These are phyloP conservation scores for Paramecium caudatum DNA, from an alignment of 73 alveolate species.

Conservation along the genomic window DNA sequence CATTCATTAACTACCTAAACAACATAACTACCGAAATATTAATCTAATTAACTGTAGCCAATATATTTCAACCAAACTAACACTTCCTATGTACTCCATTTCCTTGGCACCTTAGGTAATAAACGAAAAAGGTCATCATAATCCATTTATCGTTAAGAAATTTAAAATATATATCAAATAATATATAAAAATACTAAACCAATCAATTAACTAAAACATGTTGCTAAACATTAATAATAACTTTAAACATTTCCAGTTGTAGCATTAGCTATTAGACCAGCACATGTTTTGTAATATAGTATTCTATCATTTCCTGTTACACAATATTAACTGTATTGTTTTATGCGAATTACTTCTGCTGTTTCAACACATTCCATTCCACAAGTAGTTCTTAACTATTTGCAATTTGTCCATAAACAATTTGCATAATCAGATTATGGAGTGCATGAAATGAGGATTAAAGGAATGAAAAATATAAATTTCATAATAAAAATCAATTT, in stretches of 20 bases:
- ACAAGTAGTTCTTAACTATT: conserved; percentile 7
- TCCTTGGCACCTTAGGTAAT: conserved; percentile 38
- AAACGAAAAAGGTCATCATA: conserved; percentile 50
- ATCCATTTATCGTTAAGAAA: conserved; percentile 54
- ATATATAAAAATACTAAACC: not conserved
- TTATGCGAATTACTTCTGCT: conserved; percentile 14
- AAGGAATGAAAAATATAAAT: too few species aligned
- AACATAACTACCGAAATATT: not conserved
- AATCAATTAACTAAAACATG: not conserved
- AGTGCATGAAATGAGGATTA: too few species aligned
- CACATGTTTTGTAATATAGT: conserved; percentile 22
- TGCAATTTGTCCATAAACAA: conserved; percentile 48
- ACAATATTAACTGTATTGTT: conserved; percentile 3
- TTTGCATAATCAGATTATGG: too few species aligned
- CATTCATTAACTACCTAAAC: conserved; percentile 34
- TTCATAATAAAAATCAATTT: not conserved
- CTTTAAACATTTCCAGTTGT: conserved; percentile 1
- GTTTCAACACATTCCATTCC: not conserved
- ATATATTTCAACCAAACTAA: conserved; percentile 59
- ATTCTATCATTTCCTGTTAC: conserved; percentile 21
- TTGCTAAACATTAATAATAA: not conserved
- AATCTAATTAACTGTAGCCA: conserved; percentile 51
- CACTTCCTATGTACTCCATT: conserved; percentile 56
- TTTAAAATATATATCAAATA: conserved; percentile 8
- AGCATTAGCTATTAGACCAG: conserved; percentile 7